phyloP scores from a whole-genome alignment of 768 basidiomycete species.

The Russula virescens region DNA sequence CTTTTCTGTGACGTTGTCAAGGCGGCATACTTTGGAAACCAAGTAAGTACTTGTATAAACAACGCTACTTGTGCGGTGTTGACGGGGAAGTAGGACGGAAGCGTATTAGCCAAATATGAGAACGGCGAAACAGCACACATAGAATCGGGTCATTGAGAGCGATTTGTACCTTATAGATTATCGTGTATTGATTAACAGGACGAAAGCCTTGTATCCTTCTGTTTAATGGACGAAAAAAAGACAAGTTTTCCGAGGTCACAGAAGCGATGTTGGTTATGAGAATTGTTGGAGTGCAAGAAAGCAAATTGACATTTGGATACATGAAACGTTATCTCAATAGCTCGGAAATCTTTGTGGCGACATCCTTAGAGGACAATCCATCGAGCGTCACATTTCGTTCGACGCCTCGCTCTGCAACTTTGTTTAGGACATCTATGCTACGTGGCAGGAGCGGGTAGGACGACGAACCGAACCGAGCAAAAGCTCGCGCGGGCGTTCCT shows the following conservation, averaged over 20 bases:
- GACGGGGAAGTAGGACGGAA: conserved; percentile 11
- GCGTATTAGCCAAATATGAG: conserved; percentile 10
- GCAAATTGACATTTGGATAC: background rate
- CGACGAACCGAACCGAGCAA: conserved; percentile 77
- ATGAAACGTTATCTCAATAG: conserved; percentile 37
- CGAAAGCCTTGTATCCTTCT: background rate
- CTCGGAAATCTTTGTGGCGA: conserved; percentile 63
- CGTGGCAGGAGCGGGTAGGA: background rate
- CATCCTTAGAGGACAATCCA: conserved; percentile 63
- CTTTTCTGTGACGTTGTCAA: conserved; percentile 91
- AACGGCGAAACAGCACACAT: conserved; percentile 11
- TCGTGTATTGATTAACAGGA: background rate
- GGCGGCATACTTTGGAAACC: conserved; percentile 95
- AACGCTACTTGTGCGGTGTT: background rate
- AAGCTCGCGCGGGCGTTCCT: conserved; percentile 74
- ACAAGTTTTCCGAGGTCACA: background rate
- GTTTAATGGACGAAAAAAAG: background rate
- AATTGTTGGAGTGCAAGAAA: background rate
- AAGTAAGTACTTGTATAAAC: conserved; percentile 38
- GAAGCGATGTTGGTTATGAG: background rate
- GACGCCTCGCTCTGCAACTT: conserved; percentile 61
- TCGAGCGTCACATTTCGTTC: conserved; percentile 81
- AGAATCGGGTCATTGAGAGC: background rate
- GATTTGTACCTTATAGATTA: conserved; percentile 3
- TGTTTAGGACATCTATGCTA: background rate